phyloP scores from a whole-genome alignment of 257 asterid genomes.

The Solanum corneliomulleri region DNA sequence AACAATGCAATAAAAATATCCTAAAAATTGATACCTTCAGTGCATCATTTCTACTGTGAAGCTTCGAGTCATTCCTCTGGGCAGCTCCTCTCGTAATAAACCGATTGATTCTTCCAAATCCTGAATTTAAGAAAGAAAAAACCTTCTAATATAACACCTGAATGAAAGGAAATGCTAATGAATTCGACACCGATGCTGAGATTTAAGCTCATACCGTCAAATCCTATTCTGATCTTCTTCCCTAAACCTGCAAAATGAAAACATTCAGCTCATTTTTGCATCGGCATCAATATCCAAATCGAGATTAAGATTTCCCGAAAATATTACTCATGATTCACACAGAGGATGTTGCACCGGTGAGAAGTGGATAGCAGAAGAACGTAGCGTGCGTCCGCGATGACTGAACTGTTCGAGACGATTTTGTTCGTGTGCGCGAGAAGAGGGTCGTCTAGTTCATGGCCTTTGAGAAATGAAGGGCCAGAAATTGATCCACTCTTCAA shows the following conservation, averaged over 20 bases:
- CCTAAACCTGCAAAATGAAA: conserved; percentile 7
- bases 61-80: not conserved
- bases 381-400: not conserved
- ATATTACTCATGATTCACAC: not conserved
- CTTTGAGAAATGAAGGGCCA: not conserved
- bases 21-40: not conserved
- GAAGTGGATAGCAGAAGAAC: not conserved
- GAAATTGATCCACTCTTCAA: not conserved
- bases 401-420: not conserved
- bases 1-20: not conserved
- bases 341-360: not conserved
- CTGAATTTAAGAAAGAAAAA: not conserved
- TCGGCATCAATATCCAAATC: not conserved
- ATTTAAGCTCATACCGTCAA: not conserved
- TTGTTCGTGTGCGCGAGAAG: not conserved
- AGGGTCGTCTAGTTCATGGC: not conserved
- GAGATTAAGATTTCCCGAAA: not conserved
- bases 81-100: not conserved
- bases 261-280: not conserved
- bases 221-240: conserved; percentile 10
- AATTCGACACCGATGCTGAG: not conserved
- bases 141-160: not conserved
- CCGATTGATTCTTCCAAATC: conserved; percentile 4
- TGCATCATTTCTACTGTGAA: not conserved
- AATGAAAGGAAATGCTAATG: not conserved